Evolutionary conservation across 2,329 filamentous ascomycete species (phyloP).

Genomic region (Dothiorella sarmentorum): DNA sequence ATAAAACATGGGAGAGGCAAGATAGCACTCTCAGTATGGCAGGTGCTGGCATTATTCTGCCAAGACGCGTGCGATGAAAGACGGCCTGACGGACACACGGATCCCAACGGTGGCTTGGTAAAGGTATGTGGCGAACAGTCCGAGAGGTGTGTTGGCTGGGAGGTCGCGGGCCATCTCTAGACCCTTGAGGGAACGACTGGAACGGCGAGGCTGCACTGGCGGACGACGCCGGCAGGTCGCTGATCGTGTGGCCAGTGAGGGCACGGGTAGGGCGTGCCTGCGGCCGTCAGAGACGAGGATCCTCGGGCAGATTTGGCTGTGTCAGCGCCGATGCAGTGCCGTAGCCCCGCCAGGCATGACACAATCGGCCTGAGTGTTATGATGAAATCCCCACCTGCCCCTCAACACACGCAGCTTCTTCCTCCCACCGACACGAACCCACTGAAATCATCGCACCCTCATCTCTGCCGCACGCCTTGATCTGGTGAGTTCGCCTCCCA

Average conservation of each 20-base stretch:
- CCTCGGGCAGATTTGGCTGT: constrained; percentile 9
- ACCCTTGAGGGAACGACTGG: neutral
- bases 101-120: no score
- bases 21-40: no score
- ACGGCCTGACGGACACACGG: no score
- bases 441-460: constrained; percentile 13
- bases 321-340: constrained; percentile 17
- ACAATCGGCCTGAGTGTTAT: constrained; percentile 16
- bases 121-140: no score
- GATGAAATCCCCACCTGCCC: constrained; percentile 16
- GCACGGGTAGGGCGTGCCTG: neutral
- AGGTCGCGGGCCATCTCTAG: neutral
- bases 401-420: constrained; percentile 15
- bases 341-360: constrained; percentile 17
- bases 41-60: no score
- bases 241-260: constrained; percentile 1
- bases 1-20: neutral
- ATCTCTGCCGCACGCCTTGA: constrained; percentile 14
- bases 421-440: constrained; percentile 13
- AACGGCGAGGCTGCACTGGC: neutral
- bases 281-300: neutral
- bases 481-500: constrained; percentile 14
- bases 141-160: no score
- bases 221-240: neutral
- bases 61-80: no score